These are phyloP conservation scores for Forsythia suspensa DNA, from an alignment of 257 asterid species.

Conservation along the genomic window DNA sequence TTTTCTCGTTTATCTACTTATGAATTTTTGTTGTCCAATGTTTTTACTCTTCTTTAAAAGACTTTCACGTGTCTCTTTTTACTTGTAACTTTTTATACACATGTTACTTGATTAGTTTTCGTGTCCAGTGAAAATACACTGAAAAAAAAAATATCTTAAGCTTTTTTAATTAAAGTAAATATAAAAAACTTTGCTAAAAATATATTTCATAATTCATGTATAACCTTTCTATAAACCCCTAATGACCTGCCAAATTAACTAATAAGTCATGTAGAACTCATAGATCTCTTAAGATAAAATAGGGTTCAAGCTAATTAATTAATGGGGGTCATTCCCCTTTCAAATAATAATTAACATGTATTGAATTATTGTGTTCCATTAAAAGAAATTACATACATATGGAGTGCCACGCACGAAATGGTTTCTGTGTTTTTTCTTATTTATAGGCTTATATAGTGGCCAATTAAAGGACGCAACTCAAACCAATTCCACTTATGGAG, in stretches of 20 bases:
- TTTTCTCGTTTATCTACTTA: too few relatives aligned
- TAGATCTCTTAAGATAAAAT: too few relatives aligned
- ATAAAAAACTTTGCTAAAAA: too few relatives aligned
- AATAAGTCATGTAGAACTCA: too few relatives aligned
- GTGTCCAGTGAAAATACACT: background rate
- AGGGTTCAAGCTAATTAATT: background rate
- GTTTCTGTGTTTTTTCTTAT: background rate
- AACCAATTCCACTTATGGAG: background rate
- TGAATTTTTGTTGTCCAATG: background rate
- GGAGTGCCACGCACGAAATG: background rate
- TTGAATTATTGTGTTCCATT: background rate
- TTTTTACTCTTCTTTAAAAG: background rate
- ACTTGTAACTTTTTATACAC: too few relatives aligned
- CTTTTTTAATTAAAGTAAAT: background rate
- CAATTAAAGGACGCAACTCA: background rate
- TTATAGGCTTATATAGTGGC: background rate
- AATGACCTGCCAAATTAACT: too few relatives aligned
- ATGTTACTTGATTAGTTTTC: background rate
- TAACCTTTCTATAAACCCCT: too few relatives aligned
- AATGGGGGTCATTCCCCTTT: background rate
- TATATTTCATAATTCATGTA: too few relatives aligned
- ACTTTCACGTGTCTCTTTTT: too few relatives aligned
- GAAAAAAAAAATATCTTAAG: background rate
- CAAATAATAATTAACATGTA: background rate
- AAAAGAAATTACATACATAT: background rate